Evolutionary conservation across 192 early-diverging fungal genomes (phyloP).

Genomic region (Backusella luteola): DNA sequence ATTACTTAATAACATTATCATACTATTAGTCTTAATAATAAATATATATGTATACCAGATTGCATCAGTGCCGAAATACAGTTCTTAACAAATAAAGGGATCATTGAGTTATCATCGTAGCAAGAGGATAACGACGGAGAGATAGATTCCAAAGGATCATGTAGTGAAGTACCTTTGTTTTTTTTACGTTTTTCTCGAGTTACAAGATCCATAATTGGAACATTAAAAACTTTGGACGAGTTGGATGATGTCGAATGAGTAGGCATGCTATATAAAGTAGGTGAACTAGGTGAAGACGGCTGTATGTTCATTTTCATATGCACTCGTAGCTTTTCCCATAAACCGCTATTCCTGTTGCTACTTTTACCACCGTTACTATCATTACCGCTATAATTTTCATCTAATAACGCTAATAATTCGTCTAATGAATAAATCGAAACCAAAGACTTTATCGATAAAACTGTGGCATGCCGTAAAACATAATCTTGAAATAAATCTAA

Average conservation of each 20-base stretch:
- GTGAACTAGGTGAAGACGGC: background rate
- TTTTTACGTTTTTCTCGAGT: background rate
- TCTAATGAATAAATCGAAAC: slow-evolving; percentile 66
- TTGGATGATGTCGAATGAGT: background rate
- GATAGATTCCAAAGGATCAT: background rate
- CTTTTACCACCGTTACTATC: background rate
- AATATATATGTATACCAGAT: slow-evolving; percentile 52
- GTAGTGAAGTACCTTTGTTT: background rate
- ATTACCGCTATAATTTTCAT: slow-evolving; percentile 52
- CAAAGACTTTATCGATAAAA: slow-evolving; percentile 63
- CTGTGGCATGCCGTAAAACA: slow-evolving; percentile 80
- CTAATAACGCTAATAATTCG: slow-evolving; percentile 76
- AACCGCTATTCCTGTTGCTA: background rate
- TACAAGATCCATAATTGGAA: background rate
- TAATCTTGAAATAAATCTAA: slow-evolving; percentile 72
- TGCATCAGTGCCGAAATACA: slow-evolving; percentile 71
- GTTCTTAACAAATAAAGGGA: slow-evolving; percentile 85
- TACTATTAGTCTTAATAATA: background rate
- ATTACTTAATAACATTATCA: slow-evolving; percentile 16
- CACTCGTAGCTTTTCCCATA: slow-evolving; percentile 12
- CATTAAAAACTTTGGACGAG: background rate
- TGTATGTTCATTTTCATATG: slow-evolving; percentile 2
- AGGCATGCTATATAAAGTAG: background rate
- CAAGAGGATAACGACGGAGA: slow-evolving; percentile 27
- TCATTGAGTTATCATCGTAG: slow-evolving; percentile 57